Base-by-base conservation (phyloP, 192 early-diverging fungal species). In the Backusella morwellensis region DNA sequence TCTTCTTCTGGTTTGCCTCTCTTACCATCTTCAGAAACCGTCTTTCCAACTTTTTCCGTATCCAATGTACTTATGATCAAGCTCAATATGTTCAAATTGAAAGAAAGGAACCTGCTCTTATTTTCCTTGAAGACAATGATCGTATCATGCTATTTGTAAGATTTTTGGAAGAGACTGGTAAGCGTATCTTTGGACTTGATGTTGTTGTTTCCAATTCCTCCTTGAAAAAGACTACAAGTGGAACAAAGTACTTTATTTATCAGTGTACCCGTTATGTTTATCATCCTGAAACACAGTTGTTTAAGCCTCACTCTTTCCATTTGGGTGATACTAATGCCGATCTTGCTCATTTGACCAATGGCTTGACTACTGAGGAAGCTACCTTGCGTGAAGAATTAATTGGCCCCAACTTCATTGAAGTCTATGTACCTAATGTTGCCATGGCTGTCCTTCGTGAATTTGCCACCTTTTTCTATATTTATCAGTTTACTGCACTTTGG, bases 261-360 rank as follows among this genome's bases (percentile, higher is more conserved):
- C 90, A 94, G 77, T 94, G 90, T 81, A 89, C 91, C 19, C 90
- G 93, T 47, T 94, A 88, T 81, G 89, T 94, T 8, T 92, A 86
- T 78, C 84, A 91, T 77, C 82, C 84, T 1, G 75, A 83, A 36
- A 69, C 80, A 29, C 74, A 80, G 35, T 75, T 78, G 34, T 94
- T 92, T 82, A 84, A 84, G 68, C 91, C 90, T 29, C 89, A 84
- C 76, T 72, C 75, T 26, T 90, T 89, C 75, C 70, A 85, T 21
- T 79, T 93, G 23, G 92, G 91, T 35, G 75, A 75, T 35, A 88
- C 82, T 32, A 84, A 87, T 75, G 52, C 78, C 66, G 82, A 82
- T 40, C 54, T 86, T 34, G 66, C 81, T 17, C 47, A 66, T 1
- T 80, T 85, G 67, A 44, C 66, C 12, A 68, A n/a, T 32, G 93